Base-by-base conservation (phyloP, 2,329 filamentous ascomycete genomes). In the Botrytis porri region DNA sequence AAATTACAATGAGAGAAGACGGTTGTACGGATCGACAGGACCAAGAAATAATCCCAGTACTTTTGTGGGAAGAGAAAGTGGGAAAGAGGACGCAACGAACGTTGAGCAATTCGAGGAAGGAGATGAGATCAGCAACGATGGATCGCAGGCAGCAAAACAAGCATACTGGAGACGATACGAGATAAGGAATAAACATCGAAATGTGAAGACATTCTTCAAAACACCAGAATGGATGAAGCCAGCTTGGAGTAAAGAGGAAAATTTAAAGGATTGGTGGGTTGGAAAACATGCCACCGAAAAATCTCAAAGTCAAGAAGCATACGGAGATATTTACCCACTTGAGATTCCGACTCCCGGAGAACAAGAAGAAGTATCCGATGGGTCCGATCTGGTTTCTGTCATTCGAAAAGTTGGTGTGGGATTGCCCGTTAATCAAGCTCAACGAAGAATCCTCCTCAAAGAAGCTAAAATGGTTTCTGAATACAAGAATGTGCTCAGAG, bases 261-360 rank as follows among this genome's bases (percentile, higher is more conserved):
- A 57, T 5, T 43, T 69, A 32, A 57, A 41, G 22, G 48, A 69
- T 2, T 69, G 48, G 65, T 69, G 65, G 65, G 16, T 32, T 57
- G 51, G 35, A 41, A 69, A 69, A 48, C n/a, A 69, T 57, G 37
- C 48, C 3, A 69, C 65, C 1, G 48, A 69, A n/a, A 69, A 69
- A 69, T 69, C 65, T 18, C 65, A 69, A 57, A 41, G 65, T 18
- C 65, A 69, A 69, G 65, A 69, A 57, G 65, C 65, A 22, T 69
- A 69, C 22, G 65, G 65, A 69, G 65, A 69, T 59, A 43, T 69
- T 7, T 69, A 69, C 39, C 65, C 65, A 57, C n/a, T 69, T 10
- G 65, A 69, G 43, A 57, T 69, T 25, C 48, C 48, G n/a, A 16
- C 48, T 10, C 8, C n/a, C 6, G 39, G n/a, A 7, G 16, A 57